A percentile compares a stretch with the other conserved stretches of the same genome.
Conservation (phyloP, 2,329 filamentous ascomycete species). For the Diplocarpon rosae region DNA sequence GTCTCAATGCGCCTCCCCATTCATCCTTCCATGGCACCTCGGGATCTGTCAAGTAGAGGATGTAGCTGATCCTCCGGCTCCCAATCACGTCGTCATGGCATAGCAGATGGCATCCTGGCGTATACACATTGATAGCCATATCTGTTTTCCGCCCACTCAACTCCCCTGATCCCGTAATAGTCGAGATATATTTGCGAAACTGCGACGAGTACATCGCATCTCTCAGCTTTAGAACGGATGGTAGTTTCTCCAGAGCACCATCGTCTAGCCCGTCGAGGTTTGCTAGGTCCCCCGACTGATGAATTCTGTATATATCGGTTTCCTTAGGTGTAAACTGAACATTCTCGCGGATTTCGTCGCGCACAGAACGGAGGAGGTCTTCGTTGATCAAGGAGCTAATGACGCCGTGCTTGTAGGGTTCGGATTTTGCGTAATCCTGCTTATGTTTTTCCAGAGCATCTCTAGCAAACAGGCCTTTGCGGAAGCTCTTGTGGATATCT, state of each 20-base stretch:
- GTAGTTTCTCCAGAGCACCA: constrained; percentile 71
- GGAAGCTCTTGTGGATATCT: constrained; percentile 38
- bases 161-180: constrained; percentile 75
- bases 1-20: constrained; percentile 84
- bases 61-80: constrained; percentile 91
- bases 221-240: constrained; percentile 81
- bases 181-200: constrained; percentile 81
- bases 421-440: constrained; percentile 49
- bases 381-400: constrained; percentile 75
- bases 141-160: constrained; percentile 91
- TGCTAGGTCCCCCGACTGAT: constrained; percentile 93
- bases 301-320: constrained; percentile 99
- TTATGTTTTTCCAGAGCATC: constrained; percentile 48
- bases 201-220: constrained; percentile 85
- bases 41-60: constrained; percentile 88
- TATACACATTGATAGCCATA: constrained; percentile 99
- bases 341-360: constrained; percentile 78
- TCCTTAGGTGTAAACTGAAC: constrained; percentile 97
- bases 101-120: constrained; percentile 85
- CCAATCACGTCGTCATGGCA: constrained; percentile 99
- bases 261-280: constrained; percentile 92
- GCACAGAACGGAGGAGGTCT: constrained; percentile 71
- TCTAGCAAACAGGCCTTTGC: constrained; percentile 53
- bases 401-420: constrained; percentile 84
- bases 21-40: constrained; percentile 80